Conservation (phyloP, 176 grass and related monocot species). For the Phoenix dactylifera region DNA sequence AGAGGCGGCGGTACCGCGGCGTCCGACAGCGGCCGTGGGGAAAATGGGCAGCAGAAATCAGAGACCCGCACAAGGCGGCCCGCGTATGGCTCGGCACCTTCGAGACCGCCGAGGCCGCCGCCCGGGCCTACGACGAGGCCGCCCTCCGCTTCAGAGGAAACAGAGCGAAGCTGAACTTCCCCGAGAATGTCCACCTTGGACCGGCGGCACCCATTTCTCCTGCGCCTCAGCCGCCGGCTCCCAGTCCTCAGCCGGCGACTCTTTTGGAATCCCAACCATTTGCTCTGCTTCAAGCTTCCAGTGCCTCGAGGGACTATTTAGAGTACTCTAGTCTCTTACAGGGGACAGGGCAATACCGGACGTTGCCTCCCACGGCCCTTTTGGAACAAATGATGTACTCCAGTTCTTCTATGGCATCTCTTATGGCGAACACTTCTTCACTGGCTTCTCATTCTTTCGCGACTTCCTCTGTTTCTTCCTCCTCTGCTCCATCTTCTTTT, state of each 20-base stretch:
- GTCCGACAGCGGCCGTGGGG: constrained; percentile 72
- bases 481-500: neutral
- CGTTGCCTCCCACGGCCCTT: constrained; percentile 18
- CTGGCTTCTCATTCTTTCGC: neutral
- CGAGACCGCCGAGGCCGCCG: constrained; percentile 68
- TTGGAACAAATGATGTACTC: constrained; percentile 9
- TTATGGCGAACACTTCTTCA: too few relatives aligned
- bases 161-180: constrained; percentile 81
- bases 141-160: constrained; percentile 54
- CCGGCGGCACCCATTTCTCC: neutral
- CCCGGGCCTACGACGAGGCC: constrained; percentile 69
- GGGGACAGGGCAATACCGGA: neutral
- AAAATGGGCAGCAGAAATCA: constrained; percentile 89
- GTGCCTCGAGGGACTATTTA: constrained; percentile 14
- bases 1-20: constrained; percentile 48
- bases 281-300: neutral
- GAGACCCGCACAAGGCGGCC: constrained; percentile 66
- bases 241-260: neutral
- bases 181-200: constrained; percentile 29
- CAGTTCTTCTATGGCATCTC: neutral
- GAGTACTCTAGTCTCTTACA: constrained; percentile 37
- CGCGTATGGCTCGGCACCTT: constrained; percentile 95
- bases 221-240: neutral
- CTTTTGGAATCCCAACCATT: constrained; percentile 19
- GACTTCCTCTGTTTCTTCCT: neutral